Conservation (phyloP, 2,329 filamentous ascomycete genomes). For the Fusarium clavum region DNA sequence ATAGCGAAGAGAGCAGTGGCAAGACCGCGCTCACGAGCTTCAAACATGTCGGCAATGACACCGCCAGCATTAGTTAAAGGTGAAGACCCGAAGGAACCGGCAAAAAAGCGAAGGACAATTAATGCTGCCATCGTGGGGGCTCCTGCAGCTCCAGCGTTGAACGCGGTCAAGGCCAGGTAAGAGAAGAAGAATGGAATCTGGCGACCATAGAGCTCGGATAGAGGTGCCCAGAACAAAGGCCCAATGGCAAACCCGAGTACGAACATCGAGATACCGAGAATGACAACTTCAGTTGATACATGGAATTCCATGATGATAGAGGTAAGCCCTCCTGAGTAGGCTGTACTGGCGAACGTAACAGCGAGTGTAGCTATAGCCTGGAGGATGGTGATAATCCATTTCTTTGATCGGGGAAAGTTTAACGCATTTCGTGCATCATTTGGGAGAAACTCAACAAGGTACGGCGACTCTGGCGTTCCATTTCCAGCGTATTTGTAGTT, state of each 20-base stretch:
- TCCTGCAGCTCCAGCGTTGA: slow-evolving; percentile 70
- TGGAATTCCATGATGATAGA: slow-evolving; percentile 67
- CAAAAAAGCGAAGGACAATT: slow-evolving; percentile 76
- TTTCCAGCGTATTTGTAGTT: slow-evolving; percentile 67
- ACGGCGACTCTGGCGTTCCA: slow-evolving; percentile 76
- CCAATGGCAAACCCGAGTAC: slow-evolving; percentile 72
- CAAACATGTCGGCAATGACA: slow-evolving; percentile 73
- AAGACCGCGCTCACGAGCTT: slow-evolving; percentile 64
- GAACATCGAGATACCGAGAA: slow-evolving; percentile 72
- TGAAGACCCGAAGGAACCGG: slow-evolving; percentile 71
- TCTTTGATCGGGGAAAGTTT: slow-evolving; percentile 65
- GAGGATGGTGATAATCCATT: slow-evolving; percentile 74
- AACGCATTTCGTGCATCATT: slow-evolving; percentile 76
- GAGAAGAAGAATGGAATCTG: slow-evolving; percentile 70
- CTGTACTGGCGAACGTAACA: slow-evolving; percentile 76
- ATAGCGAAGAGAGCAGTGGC: slow-evolving; percentile 71
- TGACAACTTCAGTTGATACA: slow-evolving; percentile 63
- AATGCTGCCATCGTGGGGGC: slow-evolving; percentile 68
- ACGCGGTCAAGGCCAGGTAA: slow-evolving; percentile 68
- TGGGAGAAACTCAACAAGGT: slow-evolving; percentile 74
- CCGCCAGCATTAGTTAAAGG: slow-evolving; percentile 72
- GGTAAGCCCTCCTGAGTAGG: slow-evolving; percentile 69
- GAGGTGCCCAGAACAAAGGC: slow-evolving; percentile 73
- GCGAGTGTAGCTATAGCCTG: slow-evolving; percentile 75
- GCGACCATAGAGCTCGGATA: slow-evolving; percentile 72